phyloP scores from a whole-genome alignment of 495 filamentous ascomycete species.

The Alectoria sarmentosa region DNA sequence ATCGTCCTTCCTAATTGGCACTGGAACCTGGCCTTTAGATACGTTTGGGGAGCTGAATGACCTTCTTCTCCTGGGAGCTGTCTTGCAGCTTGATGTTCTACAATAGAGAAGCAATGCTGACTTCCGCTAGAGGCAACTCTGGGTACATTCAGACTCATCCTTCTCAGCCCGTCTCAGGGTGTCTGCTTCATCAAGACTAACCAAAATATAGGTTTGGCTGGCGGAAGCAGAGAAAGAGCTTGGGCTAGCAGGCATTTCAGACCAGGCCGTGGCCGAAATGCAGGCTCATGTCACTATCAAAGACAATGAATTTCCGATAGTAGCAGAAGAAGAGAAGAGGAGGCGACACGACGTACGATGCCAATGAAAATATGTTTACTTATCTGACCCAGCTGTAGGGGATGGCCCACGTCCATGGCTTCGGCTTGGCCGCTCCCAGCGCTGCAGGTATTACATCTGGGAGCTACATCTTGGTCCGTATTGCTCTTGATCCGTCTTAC shows the following conservation, averaged over 20 bases:
- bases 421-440: conserved; percentile 63
- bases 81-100: too few species aligned
- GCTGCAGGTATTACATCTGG: conserved; percentile 86
- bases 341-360: conserved; percentile 55
- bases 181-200: neutral
- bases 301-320: conserved; percentile 72
- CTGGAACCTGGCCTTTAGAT: too few species aligned
- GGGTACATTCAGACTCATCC: neutral
- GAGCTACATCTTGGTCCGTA: conserved; percentile 45
- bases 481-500: too few species aligned
- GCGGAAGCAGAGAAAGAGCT: conserved; percentile 72
- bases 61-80: too few species aligned
- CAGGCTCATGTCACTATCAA: conserved; percentile 60
- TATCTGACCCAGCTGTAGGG: neutral
- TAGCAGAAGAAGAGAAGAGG: conserved; percentile 71
- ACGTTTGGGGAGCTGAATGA: too few species aligned
- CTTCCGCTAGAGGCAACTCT: neutral
- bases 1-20: too few species aligned
- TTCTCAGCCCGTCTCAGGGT: neutral
- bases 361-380: neutral
- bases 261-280: conserved; percentile 72
- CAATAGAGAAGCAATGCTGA: too few species aligned
- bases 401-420: conserved; percentile 69
- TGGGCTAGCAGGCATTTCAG: conserved; percentile 52
- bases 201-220: conserved; percentile 64